A percentile compares a stretch with the other conserved stretches of the same genome.
These are phyloP conservation scores for Trametes punicea DNA, from an alignment of 768 basidiomycete species.

Conservation along the genomic window DNA sequence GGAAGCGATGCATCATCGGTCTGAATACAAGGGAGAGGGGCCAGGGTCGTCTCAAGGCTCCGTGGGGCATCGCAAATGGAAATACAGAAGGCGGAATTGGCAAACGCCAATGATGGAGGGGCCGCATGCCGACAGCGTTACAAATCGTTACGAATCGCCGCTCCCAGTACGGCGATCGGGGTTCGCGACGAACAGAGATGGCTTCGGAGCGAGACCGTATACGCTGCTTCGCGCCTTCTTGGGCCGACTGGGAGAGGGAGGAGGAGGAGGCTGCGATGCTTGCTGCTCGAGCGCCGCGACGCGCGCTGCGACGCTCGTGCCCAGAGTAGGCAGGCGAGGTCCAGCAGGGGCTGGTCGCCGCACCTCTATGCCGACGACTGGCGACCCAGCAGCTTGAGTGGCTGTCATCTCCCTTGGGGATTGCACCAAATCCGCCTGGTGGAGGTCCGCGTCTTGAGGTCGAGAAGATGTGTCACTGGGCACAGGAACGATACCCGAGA, in stretches of 20 bases:
- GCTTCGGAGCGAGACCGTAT: constrained; percentile 64
- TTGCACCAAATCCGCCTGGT: constrained; percentile 7
- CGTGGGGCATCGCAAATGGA: neutral
- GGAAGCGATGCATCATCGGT: neutral
- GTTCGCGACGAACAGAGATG: constrained; percentile 71
- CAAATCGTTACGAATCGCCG: constrained; percentile 18
- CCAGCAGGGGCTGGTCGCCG: constrained; percentile 6
- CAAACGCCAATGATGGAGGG: neutral
- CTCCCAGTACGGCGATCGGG: constrained; percentile 42
- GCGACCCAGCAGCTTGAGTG: neutral
- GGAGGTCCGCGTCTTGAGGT: neutral
- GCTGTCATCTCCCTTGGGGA: constrained; percentile 11
- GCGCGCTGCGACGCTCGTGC: constrained; percentile 44
- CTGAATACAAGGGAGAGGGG: neutral
- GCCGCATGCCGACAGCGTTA: neutral
- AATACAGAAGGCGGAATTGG: neutral
- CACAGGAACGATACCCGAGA: constrained; percentile 8
- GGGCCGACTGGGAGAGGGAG: constrained; percentile 41
- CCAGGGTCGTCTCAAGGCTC: neutral
- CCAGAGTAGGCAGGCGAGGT: constrained; percentile 21
- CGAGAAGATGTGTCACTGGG: neutral
- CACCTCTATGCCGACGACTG: neutral
- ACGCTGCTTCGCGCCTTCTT: constrained; percentile 37
- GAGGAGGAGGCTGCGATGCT: constrained; percentile 28
- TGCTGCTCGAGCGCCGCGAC: constrained; percentile 58